Conservation (phyloP, 495 filamentous ascomycete genomes). For the Penicillium taxi region DNA sequence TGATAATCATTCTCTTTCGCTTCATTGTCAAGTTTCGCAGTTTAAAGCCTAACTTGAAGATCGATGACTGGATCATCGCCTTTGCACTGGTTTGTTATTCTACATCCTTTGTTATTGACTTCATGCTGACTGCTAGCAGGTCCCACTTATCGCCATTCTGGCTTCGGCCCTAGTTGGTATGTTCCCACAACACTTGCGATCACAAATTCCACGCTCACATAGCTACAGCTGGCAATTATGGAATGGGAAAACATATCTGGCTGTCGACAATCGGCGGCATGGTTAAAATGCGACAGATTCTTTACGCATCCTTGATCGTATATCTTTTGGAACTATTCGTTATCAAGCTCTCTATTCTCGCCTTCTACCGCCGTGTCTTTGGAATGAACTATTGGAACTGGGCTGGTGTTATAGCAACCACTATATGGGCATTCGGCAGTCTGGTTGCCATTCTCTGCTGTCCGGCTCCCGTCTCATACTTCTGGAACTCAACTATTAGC, state of each 20-base stretch:
- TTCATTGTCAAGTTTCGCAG: too few species aligned
- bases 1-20: too few species aligned
- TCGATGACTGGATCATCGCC: too few species aligned
- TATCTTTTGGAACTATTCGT: conserved; percentile 14
- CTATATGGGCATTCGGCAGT: conserved; percentile 11
- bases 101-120: too few species aligned
- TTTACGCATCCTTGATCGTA: conserved; percentile 13
- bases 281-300: conserved; percentile 6
- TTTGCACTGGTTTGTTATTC: too few species aligned
- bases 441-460: conserved; percentile 9
- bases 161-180: too few species aligned
- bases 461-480: conserved; percentile 13
- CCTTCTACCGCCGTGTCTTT: conserved; percentile 24
- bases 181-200: too few species aligned
- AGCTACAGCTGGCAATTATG: conserved; percentile 5
- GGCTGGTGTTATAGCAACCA: conserved; percentile 5
- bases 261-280: conserved; percentile 1
- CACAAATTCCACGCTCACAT: too few species aligned
- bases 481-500: conserved; percentile 8
- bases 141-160: too few species aligned
- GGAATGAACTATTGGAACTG: conserved; percentile 10
- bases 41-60: too few species aligned
- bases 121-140: too few species aligned
- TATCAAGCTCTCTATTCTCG: conserved; percentile 15
- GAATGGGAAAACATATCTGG: conserved; percentile 18